Evolutionary conservation across 2,329 filamentous ascomycete genomes (phyloP), one percentile per base, ranked within the genome.

Genomic region (Dothidotthia symphoricarpi): DNA sequence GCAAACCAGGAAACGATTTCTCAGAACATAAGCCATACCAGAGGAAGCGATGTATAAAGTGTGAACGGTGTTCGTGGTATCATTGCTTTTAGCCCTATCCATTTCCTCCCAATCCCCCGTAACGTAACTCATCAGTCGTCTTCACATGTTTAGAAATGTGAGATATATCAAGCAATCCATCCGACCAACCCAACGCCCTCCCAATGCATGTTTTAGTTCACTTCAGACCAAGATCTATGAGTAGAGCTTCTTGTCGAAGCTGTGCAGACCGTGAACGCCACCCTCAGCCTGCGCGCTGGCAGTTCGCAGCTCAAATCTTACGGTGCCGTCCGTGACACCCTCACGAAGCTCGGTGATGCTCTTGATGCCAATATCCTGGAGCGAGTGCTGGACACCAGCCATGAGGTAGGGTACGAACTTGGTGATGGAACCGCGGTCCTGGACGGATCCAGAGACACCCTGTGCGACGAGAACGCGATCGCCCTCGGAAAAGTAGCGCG

Each of bases 161-260:
- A 43, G 41, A 30, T 38, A 39, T 43, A 32, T 26, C 31, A 39
- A 34, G 16, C 33, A 54, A 30, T 31, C 35, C 43, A 28, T 28
- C 45, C 27, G 30, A 43, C 49, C 44, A 57, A 62, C 55, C 56
- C 57, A 44, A 44, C 41, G 41, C 62, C 37, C 43, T 53, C 41
- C 43, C 49, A 47, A 63, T 64, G 59, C 59, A 63, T 45, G 31
- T 36, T 26, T n/a, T 39, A 33, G 17, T 39, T 37, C 34, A 14
- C 27, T 6, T 34, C 12, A 13, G 24, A 31, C 24, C 34, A 24
- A 25, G 14, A 9, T 46, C 49, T 82, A 96, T 60, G 89, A 88
- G 73, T 95, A 98, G 55, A 98, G 85, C 81, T 97, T 98, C 86
- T 98, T 98, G 78, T 97, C 93, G 68, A 95, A 97, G 67, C 88